A percentile compares a stretch with the other conserved stretches of the same genome.
phyloP scores from a whole-genome alignment of 768 basidiomycete genomes.

The Collybia nuda region DNA sequence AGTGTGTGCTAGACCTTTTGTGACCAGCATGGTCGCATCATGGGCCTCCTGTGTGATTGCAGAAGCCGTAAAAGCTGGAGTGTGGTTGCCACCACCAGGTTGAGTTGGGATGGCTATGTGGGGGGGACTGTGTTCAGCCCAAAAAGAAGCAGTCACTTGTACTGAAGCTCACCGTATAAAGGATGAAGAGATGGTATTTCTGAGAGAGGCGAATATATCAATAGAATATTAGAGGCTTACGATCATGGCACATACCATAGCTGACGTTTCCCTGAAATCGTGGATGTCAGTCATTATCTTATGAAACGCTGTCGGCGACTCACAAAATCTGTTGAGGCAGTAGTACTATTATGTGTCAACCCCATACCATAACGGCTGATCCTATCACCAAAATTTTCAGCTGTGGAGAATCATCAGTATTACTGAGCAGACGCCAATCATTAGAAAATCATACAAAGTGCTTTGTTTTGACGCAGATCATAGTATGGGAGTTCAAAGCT shows the following conservation, averaged over 20 bases:
- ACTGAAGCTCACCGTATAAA: constrained; percentile 44
- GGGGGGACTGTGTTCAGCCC: constrained; percentile 23
- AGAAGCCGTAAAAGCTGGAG: constrained; percentile 60
- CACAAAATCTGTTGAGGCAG: constrained; percentile 81
- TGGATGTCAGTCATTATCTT: constrained; percentile 4
- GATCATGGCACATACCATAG: constrained; percentile 44
- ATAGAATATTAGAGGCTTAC: neutral
- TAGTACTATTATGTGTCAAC: constrained; percentile 26
- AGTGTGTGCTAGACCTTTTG: constrained; percentile 62
- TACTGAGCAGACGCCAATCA: neutral
- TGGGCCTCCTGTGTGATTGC: constrained; percentile 65
- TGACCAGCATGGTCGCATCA: constrained; percentile 50
- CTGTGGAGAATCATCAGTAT: constrained; percentile 28
- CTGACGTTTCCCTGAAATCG: constrained; percentile 67
- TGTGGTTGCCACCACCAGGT: constrained; percentile 75
- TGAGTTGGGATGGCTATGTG: constrained; percentile 67
- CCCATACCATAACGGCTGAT: constrained; percentile 45
- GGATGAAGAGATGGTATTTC: constrained; percentile 67
- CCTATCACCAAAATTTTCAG: constrained; percentile 50
- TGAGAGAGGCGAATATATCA: constrained; percentile 25
- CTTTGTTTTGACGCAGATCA: constrained; percentile 59
- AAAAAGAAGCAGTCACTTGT: constrained; percentile 1
- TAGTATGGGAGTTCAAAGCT: constrained; percentile 41
- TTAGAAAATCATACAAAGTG: constrained; percentile 41
- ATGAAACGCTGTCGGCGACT: constrained; percentile 25